phyloP scores from a whole-genome alignment of 345 rosid genomes.

The Nasturtium officinale region DNA sequence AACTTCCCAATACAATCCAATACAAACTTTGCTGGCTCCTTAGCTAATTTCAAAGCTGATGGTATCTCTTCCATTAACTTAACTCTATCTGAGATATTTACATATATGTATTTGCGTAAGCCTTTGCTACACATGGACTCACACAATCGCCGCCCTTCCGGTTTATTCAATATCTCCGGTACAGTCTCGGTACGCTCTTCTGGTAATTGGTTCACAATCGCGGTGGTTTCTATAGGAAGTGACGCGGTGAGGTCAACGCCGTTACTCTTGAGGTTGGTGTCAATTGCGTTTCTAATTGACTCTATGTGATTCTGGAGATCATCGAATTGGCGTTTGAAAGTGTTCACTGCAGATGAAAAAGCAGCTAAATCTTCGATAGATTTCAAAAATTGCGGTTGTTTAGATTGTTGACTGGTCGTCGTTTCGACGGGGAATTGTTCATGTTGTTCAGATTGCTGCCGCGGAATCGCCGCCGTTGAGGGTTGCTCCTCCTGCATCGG shows the following conservation, averaged over 20 bases:
- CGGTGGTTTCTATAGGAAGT: not conserved
- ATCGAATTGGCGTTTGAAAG: conserved; percentile 52
- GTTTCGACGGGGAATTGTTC: not conserved
- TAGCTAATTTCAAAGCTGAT: conserved; percentile 55
- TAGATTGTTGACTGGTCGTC: conserved; percentile 9
- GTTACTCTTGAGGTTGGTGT: conserved; percentile 40
- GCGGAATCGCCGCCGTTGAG: not conserved
- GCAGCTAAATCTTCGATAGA: conserved; percentile 44
- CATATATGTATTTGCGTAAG: conserved; percentile 54
- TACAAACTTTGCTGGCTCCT: conserved; percentile 66
- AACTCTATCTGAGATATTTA: conserved; percentile 43
- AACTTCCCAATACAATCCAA: conserved; percentile 73
- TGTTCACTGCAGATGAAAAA: conserved; percentile 47
- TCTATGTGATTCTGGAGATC: conserved; percentile 60
- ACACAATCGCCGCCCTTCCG: conserved; percentile 43
- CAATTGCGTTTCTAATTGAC: conserved; percentile 50
- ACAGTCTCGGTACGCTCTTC: not conserved
- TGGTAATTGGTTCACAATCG: not conserved
- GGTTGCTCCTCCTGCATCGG: not conserved
- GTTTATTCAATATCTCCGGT: conserved; percentile 13
- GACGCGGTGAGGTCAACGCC: not conserved
- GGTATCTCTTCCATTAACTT: conserved; percentile 59
- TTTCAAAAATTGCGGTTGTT: conserved; percentile 46
- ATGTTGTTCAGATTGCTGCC: conserved; percentile 3
- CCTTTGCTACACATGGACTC: conserved; percentile 54